These are phyloP conservation scores for Backusella parvicylindrica DNA, from an alignment of 192 early-diverging fungal genomes.

Conservation along the genomic window DNA sequence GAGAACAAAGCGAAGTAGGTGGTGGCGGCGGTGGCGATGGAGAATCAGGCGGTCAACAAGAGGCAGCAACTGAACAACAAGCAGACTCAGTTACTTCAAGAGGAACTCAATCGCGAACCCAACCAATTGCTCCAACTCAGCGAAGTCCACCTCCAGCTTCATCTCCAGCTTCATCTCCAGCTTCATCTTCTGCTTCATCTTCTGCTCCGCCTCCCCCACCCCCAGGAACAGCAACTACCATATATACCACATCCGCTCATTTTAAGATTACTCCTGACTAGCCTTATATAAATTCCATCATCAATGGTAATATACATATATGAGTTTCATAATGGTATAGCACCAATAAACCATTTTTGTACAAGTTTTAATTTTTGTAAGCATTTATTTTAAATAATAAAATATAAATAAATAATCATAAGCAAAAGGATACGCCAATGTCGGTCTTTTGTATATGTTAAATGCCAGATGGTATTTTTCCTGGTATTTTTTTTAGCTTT, in stretches of 20 bases:
- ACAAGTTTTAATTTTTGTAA: too few relatives aligned
- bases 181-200: not conserved
- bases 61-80: not conserved
- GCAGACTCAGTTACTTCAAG: too few relatives aligned
- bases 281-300: not conserved
- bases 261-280: not conserved
- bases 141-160: not conserved
- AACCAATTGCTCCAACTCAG: too few relatives aligned
- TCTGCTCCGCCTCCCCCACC: not conserved
- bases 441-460: not conserved
- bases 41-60: not conserved
- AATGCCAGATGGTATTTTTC: not conserved
- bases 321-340: too few relatives aligned
- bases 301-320: not conserved
- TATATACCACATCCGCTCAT: not conserved
- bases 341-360: too few relatives aligned
- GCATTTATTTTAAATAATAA: not conserved
- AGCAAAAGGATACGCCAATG: not conserved
- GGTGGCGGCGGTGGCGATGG: not conserved
- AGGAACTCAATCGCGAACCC: not conserved
- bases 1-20: not conserved
- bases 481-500: not conserved
- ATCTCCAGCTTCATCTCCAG: not conserved
- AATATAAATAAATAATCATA: not conserved
- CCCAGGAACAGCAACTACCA: slow-evolving; percentile 17